A percentile compares a stretch with the other conserved stretches of the same genome.
Conservation (phyloP, 2,329 filamentous ascomycete genomes). For the Beauveria brongniartii region DNA sequence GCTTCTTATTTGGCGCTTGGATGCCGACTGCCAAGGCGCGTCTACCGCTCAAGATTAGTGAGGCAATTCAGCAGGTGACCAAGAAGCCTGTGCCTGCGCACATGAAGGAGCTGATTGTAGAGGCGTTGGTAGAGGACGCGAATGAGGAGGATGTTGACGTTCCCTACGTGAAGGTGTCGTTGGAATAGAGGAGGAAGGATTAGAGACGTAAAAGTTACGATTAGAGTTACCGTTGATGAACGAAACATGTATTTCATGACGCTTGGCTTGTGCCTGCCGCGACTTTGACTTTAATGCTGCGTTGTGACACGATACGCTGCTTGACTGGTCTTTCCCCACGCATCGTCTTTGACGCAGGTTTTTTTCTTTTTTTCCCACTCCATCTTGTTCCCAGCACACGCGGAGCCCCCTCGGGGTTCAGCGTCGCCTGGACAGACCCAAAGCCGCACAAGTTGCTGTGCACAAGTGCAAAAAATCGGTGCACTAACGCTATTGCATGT, state of each 20-base stretch:
- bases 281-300: not conserved
- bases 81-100: conserved; percentile 80
- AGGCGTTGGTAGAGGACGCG: conserved; percentile 77
- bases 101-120: conserved; percentile 86
- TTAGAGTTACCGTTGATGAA: not conserved
- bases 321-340: not conserved
- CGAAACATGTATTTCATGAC: not conserved
- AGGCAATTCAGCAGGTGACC: conserved; percentile 72
- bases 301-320: not conserved
- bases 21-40: conserved; percentile 59
- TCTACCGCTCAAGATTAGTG: conserved; percentile 60
- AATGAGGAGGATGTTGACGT: conserved; percentile 85
- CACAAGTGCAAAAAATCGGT: too few relatives aligned
- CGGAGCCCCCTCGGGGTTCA: not conserved
- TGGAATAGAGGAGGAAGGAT: not conserved
- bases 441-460: not conserved
- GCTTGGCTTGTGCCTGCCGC: not conserved
- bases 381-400: not conserved
- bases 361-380: not conserved
- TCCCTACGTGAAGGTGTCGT: conserved; percentile 59
- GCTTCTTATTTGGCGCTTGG: conserved; percentile 88
- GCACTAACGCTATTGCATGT: too few relatives aligned
- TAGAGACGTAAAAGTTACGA: not conserved
- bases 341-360: conserved; percentile 11
- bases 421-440: too few relatives aligned